Percentiles rank a stretch among this genome's conserved stretches.
Evolutionary conservation across 2,329 filamentous ascomycete genomes (phyloP).

Genomic region (Mycocentrospora acerina): DNA sequence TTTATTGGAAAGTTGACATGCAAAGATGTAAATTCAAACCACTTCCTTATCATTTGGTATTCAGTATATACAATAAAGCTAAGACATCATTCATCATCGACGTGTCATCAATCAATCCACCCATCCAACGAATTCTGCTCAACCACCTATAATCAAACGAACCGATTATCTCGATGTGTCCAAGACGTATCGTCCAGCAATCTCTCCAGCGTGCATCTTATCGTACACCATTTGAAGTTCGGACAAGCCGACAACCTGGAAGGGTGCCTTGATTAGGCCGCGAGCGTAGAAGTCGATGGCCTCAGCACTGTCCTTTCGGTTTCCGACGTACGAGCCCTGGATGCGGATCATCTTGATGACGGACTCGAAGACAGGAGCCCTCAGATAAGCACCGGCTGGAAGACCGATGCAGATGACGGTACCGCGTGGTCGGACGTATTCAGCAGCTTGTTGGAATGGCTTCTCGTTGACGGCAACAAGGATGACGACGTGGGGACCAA

Average conservation of each 20-base stretch:
- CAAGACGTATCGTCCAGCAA: slow-evolving; percentile 78
- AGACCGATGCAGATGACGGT: slow-evolving; percentile 87
- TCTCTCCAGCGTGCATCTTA: slow-evolving; percentile 65
- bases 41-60: background rate
- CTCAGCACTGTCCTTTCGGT: slow-evolving; percentile 83
- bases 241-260: slow-evolving; percentile 79
- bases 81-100: slow-evolving; percentile 2
- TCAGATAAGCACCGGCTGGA: slow-evolving; percentile 72
- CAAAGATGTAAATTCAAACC: too few relatives aligned
- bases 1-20: too few relatives aligned
- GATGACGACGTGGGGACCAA: slow-evolving; percentile 84
- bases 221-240: slow-evolving; percentile 81
- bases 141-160: background rate
- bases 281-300: slow-evolving; percentile 86
- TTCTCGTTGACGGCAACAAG: slow-evolving; percentile 84
- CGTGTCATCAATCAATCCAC: slow-evolving; percentile 1
- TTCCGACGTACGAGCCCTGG: slow-evolving; percentile 79
- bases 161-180: slow-evolving; percentile 56
- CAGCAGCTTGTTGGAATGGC: slow-evolving; percentile 92
- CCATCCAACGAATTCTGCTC: slow-evolving; percentile 5
- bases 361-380: slow-evolving; percentile 84
- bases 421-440: slow-evolving; percentile 81
- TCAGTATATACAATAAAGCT: slow-evolving; percentile 10
- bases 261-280: slow-evolving; percentile 83
- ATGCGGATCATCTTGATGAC: slow-evolving; percentile 90